Evolutionary conservation across 192 early-diverging fungal genomes (phyloP).

Genomic region (Podila verticillata): DNA sequence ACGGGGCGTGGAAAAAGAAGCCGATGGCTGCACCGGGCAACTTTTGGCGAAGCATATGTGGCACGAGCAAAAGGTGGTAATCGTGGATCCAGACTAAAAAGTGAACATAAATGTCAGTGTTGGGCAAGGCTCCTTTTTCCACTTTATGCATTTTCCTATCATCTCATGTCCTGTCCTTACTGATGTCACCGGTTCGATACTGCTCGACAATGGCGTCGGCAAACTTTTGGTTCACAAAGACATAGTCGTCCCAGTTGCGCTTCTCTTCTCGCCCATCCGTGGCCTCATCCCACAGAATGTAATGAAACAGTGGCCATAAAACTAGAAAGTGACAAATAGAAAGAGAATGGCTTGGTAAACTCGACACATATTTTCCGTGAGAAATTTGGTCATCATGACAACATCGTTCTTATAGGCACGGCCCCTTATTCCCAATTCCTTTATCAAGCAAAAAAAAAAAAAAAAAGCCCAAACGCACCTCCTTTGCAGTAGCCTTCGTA

Average conservation of each 20-base stretch:
- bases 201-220: slow-evolving; percentile 74
- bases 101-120: not conserved
- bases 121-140: not conserved
- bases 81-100: slow-evolving; percentile 94
- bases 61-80: slow-evolving; percentile 95
- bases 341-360: not conserved
- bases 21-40: slow-evolving; percentile 89
- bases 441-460: no score
- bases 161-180: slow-evolving; percentile 60
- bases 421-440: no score
- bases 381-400: not conserved
- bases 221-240: slow-evolving; percentile 82
- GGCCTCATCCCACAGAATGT: slow-evolving; percentile 86
- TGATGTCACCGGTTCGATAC: slow-evolving; percentile 82
- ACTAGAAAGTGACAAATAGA: slow-evolving; percentile 58
- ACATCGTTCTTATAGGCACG: no score
- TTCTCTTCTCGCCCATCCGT: slow-evolving; percentile 72
- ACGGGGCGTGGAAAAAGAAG: slow-evolving; percentile 96
- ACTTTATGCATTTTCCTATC: not conserved
- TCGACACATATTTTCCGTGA: no score
- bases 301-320: slow-evolving; percentile 97
- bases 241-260: slow-evolving; percentile 82
- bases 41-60: slow-evolving; percentile 81
- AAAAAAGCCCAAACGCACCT: slow-evolving; percentile 61
- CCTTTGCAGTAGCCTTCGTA: slow-evolving; percentile 99